These are phyloP conservation scores for Fusarium proliferatum DNA, from an alignment of 2,329 filamentous ascomycete genomes.

Conservation along the genomic window DNA sequence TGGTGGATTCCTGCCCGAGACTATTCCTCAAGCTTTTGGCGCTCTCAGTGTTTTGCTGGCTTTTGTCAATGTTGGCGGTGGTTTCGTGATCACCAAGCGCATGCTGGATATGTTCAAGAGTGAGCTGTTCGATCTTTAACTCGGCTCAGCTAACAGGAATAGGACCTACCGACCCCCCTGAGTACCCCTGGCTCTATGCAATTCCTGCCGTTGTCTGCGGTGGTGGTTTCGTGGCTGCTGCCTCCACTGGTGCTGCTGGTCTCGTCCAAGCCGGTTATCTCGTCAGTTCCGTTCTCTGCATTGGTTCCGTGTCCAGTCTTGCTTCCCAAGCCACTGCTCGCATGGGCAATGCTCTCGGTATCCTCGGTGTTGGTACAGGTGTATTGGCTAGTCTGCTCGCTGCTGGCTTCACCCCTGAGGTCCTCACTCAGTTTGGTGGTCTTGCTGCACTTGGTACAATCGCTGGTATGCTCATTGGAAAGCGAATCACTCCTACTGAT, in stretches of 20 bases:
- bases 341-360: conserved; percentile 86
- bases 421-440: conserved; percentile 81
- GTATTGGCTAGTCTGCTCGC: conserved; percentile 85
- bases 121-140: conserved; percentile 44
- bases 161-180: conserved; percentile 84
- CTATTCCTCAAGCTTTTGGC: conserved; percentile 81
- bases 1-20: conserved; percentile 80
- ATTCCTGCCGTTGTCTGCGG: conserved; percentile 82
- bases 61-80: conserved; percentile 89
- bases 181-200: conserved; percentile 89
- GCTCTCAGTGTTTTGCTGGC: conserved; percentile 84
- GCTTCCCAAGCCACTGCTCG: conserved; percentile 86
- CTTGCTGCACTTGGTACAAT: conserved; percentile 79
- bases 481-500: conserved; percentile 87
- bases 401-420: conserved; percentile 82
- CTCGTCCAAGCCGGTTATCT: conserved; percentile 90
- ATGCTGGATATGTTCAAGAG: conserved; percentile 95
- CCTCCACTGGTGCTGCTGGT: conserved; percentile 83
- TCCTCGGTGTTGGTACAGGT: conserved; percentile 84
- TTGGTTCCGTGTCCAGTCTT: conserved; percentile 83
- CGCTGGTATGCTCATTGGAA: conserved; percentile 79
- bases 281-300: conserved; percentile 85
- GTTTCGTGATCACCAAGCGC: conserved; percentile 90
- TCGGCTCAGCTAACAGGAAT: conserved; percentile 40
- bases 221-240: conserved; percentile 83